phyloP scores from a whole-genome alignment of 2,329 filamentous ascomycete genomes.

The Ramularia endophylla region DNA sequence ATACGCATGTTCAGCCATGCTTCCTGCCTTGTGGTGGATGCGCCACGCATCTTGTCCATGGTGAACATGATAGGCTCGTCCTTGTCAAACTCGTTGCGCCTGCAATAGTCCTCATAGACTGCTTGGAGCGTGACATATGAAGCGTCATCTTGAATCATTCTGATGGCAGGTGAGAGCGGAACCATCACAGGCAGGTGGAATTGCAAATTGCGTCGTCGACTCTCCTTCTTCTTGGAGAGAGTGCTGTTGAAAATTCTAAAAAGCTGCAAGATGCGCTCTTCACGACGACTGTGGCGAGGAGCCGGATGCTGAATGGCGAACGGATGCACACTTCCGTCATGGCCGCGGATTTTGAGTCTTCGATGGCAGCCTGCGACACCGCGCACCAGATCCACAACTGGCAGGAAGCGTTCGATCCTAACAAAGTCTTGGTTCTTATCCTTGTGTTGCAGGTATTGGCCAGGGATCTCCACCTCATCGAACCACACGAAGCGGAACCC shows the following conservation, averaged over 20 bases:
- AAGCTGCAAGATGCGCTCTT: constrained; percentile 90
- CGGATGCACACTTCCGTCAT: constrained; percentile 93
- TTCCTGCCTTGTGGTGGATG: constrained; percentile 56
- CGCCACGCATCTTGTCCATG: constrained; percentile 82
- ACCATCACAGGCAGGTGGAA: constrained; percentile 97
- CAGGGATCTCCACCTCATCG: constrained; percentile 95
- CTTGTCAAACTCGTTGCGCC: constrained; percentile 79
- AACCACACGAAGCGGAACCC: constrained; percentile 98
- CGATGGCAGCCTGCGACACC: constrained; percentile 88
- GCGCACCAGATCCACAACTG: constrained; percentile 87
- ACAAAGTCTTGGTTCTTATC: constrained; percentile 99
- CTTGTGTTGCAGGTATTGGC: constrained; percentile 93
- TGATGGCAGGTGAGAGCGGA: constrained; percentile 87
- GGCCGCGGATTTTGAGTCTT: constrained; percentile 89
- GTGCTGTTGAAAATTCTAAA: constrained; percentile 98
- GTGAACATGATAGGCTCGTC: constrained; percentile 93
- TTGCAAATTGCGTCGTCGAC: constrained; percentile 83
- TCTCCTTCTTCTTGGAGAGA: constrained; percentile 88
- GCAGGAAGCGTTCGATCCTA: constrained; percentile 92
- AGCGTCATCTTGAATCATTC: constrained; percentile 91
- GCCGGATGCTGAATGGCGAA: constrained; percentile 97
- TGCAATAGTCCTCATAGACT: constrained; percentile 94
- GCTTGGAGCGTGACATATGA: constrained; percentile 92
- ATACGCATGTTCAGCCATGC: constrained; percentile 48
- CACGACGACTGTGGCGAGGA: constrained; percentile 81